Conservation (phyloP, 176 grass and related monocot genomes). For the Alopecurus myosuroides region DNA sequence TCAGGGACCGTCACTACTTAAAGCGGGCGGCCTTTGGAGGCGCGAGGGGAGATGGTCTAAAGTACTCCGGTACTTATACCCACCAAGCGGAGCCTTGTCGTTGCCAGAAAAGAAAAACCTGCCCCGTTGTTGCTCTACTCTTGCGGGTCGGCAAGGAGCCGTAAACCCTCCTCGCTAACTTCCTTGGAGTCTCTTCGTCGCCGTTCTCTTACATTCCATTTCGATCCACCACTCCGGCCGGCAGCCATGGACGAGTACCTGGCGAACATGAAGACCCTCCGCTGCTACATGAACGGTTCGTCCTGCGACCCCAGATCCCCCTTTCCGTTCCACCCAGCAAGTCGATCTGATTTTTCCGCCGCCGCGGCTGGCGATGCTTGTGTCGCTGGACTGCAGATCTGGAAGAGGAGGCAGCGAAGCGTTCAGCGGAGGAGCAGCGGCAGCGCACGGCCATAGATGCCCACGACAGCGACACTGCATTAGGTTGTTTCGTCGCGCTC, state of each 20-base stretch:
- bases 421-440: slow-evolving; percentile 79
- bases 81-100: no score
- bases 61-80: no score
- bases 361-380: background rate
- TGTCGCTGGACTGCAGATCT: slow-evolving; percentile 40
- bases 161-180: no score
- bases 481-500: slow-evolving; percentile 31
- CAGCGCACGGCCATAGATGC: slow-evolving; percentile 60
- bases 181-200: background rate
- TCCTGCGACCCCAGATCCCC: background rate
- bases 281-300: slow-evolving; percentile 77
- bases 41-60: no score
- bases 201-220: background rate
- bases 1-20: no score
- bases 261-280: slow-evolving; percentile 72
- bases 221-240: background rate
- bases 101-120: no score
- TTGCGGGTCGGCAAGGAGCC: no score
- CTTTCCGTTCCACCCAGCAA: background rate
- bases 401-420: slow-evolving; percentile 74
- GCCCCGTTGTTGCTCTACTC: no score
- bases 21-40: no score
- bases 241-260: slow-evolving; percentile 81
- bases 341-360: background rate
- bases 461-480: slow-evolving; percentile 43